Base-by-base conservation (phyloP, 371 early-diverging fungal species). In the Saksenaea vasiformis region DNA sequence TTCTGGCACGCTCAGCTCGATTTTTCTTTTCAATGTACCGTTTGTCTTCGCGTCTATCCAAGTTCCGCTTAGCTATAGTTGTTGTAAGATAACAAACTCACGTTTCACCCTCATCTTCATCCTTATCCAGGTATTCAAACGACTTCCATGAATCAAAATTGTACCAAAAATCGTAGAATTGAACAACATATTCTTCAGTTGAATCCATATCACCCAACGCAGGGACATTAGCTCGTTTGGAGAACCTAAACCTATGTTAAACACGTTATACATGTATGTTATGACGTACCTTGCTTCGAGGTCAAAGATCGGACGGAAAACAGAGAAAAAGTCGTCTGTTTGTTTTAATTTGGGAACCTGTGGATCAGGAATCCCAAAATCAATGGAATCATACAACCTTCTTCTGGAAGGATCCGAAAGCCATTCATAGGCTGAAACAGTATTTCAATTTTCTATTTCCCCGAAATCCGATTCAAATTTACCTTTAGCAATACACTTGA, bases 111-210 rank as follows among this genome's bases (percentile, higher is more conserved):
- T 91, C 92, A 54, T 81, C 83, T 56, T 92, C 93, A 69, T 96
- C 95, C 82, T 97, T 92, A 72, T 95, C 96, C 61, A 91, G 72
- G 71, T 88, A 88, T 81, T 97, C 98, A 71, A 96, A 98, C 19
- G 91, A 82, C 61, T 98, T 82, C 93, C 93, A 94, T 37, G 95
- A 93, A 65, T 96, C 94, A 66, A 95, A 92, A 71, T 78, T 84
- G 72, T 82, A 89, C 61, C 61, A 98, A 73, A 94, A 96, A 53
- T 88, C 85, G 79, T 98, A 98, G 81, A 98, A 98, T 14, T 65
- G 55, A 65, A 95, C 94, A 28, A 95, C 91, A 27, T 87, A 83
- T 51, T 86, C 89, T 53, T 87, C 83, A 17, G 86, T 22, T 7
- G 88, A 69, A 56, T 86, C 69, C 39, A 69, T 69, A 65, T 85